A percentile compares a stretch with the other conserved stretches of the same genome.
Conservation (phyloP, 805 yeast species). For the Blastobotrys parvus region DNA sequence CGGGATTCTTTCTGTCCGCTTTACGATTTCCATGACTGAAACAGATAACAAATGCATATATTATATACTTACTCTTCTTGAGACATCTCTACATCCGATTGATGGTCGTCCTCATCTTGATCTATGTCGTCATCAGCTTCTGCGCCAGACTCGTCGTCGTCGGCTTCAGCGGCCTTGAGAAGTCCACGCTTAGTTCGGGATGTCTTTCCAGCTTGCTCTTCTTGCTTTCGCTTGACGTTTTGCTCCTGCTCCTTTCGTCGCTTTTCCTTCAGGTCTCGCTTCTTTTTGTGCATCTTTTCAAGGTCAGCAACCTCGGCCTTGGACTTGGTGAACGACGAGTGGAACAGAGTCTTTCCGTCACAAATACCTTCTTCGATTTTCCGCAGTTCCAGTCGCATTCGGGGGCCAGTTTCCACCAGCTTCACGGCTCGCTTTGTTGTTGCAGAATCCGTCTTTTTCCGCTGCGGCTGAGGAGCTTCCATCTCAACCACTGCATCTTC, state of each 20-base stretch:
- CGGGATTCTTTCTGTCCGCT: too few relatives aligned
- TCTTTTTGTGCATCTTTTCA: constrained; percentile 59
- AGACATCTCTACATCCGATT: too few relatives aligned
- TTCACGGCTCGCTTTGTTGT: constrained; percentile 74
- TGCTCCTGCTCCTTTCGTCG: constrained; percentile 73
- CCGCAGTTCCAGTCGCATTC: constrained; percentile 62
- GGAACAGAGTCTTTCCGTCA: constrained; percentile 80
- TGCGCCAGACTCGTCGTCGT: constrained; percentile 22
- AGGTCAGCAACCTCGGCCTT: constrained; percentile 49
- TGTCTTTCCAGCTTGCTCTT: constrained; percentile 63
- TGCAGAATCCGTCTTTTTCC: constrained; percentile 1
- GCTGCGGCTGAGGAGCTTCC: constrained; percentile 3
- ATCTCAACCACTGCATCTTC: constrained; percentile 35
- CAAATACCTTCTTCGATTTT: constrained; percentile 93
- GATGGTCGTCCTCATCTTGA: too few relatives aligned
- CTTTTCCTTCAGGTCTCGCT: constrained; percentile 53
- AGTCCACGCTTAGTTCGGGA: constrained; percentile 55
- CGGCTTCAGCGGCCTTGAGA: constrained; percentile 26
- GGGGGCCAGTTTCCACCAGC: constrained; percentile 87
- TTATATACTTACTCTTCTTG: too few relatives aligned
- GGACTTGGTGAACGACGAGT: constrained; percentile 58
- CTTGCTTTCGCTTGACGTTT: constrained; percentile 64
- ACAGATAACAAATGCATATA: too few relatives aligned
- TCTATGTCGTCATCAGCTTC: constrained; percentile 32
- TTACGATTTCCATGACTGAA: too few relatives aligned